These are phyloP conservation scores for Backusella psychrophila DNA, from an alignment of 192 early-diverging fungal genomes.

Conservation along the genomic window DNA sequence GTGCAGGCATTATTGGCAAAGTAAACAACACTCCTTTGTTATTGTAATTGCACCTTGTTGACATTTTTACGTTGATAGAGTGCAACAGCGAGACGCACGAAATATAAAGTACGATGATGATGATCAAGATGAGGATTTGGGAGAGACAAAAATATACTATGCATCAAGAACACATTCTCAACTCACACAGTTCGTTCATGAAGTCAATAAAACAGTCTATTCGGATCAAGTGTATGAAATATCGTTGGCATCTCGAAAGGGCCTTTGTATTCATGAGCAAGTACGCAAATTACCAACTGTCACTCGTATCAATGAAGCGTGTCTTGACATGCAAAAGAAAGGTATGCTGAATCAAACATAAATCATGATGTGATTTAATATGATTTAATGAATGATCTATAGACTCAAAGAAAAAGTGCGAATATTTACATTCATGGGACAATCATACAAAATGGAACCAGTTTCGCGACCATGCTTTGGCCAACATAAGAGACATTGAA, in stretches of 20 bases:
- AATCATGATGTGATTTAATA: not conserved
- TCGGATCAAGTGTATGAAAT: conserved; percentile 55
- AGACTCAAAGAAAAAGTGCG: conserved; percentile 42
- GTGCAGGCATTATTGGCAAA: conserved; percentile 53
- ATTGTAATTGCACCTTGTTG: not conserved
- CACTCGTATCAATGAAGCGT: conserved; percentile 73
- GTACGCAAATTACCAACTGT: conserved; percentile 54
- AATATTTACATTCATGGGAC: conserved; percentile 40
- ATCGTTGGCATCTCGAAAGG: conserved; percentile 78
- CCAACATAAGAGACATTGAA: conserved; percentile 76
- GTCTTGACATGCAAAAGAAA: conserved; percentile 79
- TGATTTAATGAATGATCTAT: not conserved
- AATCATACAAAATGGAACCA: conserved; percentile 51
- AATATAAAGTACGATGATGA: not conserved
- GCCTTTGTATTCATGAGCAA: conserved; percentile 78
- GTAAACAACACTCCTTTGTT: conserved; percentile 7
- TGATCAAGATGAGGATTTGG: conserved; percentile 9
- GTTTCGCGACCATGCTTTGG: conserved; percentile 55
- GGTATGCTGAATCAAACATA: not conserved
- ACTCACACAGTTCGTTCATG: conserved; percentile 82
- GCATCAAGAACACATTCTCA: conserved; percentile 89
- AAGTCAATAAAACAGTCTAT: conserved; percentile 80
- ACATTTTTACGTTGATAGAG: not conserved
- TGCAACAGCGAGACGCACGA: not conserved
- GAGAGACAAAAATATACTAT: conserved; percentile 51